phyloP scores from a whole-genome alignment of 345 rosid species.

The Durio zibethinus region DNA sequence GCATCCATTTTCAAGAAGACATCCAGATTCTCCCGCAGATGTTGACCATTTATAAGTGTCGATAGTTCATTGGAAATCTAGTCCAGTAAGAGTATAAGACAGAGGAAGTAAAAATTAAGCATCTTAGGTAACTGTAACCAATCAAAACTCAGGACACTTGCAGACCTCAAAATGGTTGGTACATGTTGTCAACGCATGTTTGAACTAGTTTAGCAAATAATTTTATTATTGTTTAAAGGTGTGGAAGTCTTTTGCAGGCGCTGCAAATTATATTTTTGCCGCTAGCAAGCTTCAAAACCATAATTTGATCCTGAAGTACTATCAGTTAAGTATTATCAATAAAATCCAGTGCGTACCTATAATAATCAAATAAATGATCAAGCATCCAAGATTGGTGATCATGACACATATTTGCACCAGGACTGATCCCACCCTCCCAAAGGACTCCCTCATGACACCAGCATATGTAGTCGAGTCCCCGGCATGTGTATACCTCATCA shows the following conservation, averaged over 20 bases:
- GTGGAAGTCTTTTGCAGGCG: too few relatives aligned
- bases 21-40: not conserved
- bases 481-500: slow-evolving; percentile 60
- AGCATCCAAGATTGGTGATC: slow-evolving; percentile 75
- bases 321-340: not conserved
- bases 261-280: too few relatives aligned
- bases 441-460: slow-evolving; percentile 80
- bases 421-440: slow-evolving; percentile 58
- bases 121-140: too few relatives aligned
- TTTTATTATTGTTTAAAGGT: too few relatives aligned
- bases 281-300: not conserved
- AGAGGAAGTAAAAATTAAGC: too few relatives aligned
- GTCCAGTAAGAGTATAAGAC: too few relatives aligned
- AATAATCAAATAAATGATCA: slow-evolving; percentile 68
- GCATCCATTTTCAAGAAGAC: not conserved
- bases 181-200: too few relatives aligned
- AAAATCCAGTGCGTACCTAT: slow-evolving; percentile 42
- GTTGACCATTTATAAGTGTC: not conserved
- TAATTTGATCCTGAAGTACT: not conserved
- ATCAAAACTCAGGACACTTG: not conserved
- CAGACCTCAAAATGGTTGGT: too few relatives aligned
- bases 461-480: slow-evolving; percentile 64
- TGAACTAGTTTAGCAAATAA: too few relatives aligned
- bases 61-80: not conserved
- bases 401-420: slow-evolving; percentile 57